Base-by-base conservation (phyloP, 805 yeast genomes). In the Kockiozyma suomiensis region DNA sequence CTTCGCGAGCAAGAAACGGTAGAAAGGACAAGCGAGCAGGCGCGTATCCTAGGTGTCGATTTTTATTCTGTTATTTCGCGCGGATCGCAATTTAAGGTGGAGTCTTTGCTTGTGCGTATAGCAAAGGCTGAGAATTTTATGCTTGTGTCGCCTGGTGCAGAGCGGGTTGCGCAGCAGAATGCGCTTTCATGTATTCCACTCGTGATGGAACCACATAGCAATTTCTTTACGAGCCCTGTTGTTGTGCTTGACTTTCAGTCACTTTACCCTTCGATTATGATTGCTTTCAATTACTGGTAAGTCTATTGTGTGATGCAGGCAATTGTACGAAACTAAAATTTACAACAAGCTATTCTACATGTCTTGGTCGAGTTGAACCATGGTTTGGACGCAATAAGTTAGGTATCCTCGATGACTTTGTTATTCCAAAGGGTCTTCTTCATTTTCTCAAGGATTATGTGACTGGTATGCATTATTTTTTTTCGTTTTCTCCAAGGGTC, bases 31-130 rank as follows among this genome's bases (percentile, higher is more conserved):
- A 82, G 87, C 13, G 98, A 92, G 66, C 88, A 89, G 72, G 89
- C 97, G 0, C 77, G 97, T 49, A 72, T 94, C 33, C 80, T 91
- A 23, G 99, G 99, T 0, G 83, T 94, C 28, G 98, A 94, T 68
- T 94, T 91, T 71, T 81, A 85, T 70, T 90, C 97, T 2, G 90
- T 91, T 7, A 83, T 88, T 61, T 87, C 89, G 53, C 73, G 99
- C 59, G 99, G 99, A 0, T 93, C 98, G 0, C 99, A 94, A 70
- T 94, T 80, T 71, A 92, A 90, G 70, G 97, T 94, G 1, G 99
- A 94, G 70, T 88, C 97, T 0, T 79, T 92, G 40, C 74, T 94
- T 65, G 74, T 83, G 2, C 75, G 99, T 55, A 73, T 94, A 19
- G 82, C 94, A 26, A 90, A 90, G 67, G 77, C 84, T 1, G 96